Evolutionary conservation across 768 basidiomycete genomes (phyloP), one percentile per base, ranked within the genome.

Genomic region (Trichaptum fuscoviolaceum): DNA sequence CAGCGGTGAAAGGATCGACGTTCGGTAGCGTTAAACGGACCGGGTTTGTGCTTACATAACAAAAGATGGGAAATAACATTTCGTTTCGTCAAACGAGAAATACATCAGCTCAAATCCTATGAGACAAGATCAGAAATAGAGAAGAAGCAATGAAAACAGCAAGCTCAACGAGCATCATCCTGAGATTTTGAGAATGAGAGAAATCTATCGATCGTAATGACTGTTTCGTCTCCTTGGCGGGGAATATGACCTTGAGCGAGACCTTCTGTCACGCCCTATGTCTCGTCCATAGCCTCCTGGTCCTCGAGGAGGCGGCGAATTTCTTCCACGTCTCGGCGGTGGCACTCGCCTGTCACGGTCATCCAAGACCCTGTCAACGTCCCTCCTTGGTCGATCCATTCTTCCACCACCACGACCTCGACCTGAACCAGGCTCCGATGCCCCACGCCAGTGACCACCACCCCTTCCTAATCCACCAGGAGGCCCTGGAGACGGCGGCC

Each of bases 381-480:
- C 79, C 64, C 76, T 72, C 42, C 42, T 52, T 27, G 20, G 75
- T 76, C 9, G 75, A 64, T 58, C 71, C 75, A 64, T 73, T 79
- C 80, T 42, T 73, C 76, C 73, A 30, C 71, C 36, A 34, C 67
- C 73, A 23, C 74, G 67, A 25, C 71, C 76, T 25, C 72, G 70
- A 60, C 69, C 75, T n/a, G 75, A 67, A 7, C 76, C 79, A 0
- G 79, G 79, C 70, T 86, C 83, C 0, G 90, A 89, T 18, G 82
- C 87, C 0, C 90, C 91, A 58, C 91, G 82, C 89, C 90, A 92
- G 75, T 91, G 89, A 0, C 90, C 89, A 57, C 77, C 78, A 24
- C 74, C 76, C 0, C 87, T 85, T 59, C 87, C 85, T 10, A 85
- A 77, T 57, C 82, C 80, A 58, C 74, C 74, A 0, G 17, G 36